Percentiles rank a stretch among this genome's conserved stretches.
phyloP scores from a whole-genome alignment of 179 eudicot species.

The Heliamphora pulchella region DNA sequence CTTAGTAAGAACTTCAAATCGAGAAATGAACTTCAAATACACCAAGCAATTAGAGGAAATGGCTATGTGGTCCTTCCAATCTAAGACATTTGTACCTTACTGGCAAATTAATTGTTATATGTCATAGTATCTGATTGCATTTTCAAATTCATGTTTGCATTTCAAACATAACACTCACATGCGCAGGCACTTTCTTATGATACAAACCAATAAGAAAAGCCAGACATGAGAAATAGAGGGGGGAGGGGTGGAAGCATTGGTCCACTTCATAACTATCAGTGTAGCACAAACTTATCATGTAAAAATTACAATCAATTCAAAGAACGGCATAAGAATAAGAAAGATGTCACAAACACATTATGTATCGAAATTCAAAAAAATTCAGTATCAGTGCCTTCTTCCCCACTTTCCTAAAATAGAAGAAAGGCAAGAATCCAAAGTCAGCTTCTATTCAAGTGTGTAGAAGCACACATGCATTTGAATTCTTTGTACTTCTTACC shows the following conservation, averaged over 20 bases:
- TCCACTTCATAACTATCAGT: neutral
- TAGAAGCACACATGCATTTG: neutral
- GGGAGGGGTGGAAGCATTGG: neutral
- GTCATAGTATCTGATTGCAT: neutral
- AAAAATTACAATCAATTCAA: too few species aligned
- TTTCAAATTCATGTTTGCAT: neutral
- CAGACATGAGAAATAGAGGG: neutral
- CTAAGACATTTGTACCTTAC: neutral
- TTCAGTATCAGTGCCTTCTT: slow-evolving; percentile 91
- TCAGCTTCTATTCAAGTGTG: slow-evolving; percentile 1
- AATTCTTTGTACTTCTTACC: neutral
- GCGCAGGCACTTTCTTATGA: neutral
- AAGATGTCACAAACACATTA: neutral
- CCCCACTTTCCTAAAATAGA: slow-evolving; percentile 80
- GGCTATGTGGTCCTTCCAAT: neutral
- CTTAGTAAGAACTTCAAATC: neutral
- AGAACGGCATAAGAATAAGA: neutral
- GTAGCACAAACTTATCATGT: neutral
- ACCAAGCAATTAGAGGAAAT: neutral
- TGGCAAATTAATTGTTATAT: neutral
- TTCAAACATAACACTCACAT: neutral
- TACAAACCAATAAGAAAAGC: neutral
- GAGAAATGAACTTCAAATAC: neutral
- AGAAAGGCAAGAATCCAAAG: slow-evolving; percentile 9
- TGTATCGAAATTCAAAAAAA: neutral